Evolutionary conservation across 176 grass and related monocot species (phyloP).

Genomic region (Musa itinerans): DNA sequence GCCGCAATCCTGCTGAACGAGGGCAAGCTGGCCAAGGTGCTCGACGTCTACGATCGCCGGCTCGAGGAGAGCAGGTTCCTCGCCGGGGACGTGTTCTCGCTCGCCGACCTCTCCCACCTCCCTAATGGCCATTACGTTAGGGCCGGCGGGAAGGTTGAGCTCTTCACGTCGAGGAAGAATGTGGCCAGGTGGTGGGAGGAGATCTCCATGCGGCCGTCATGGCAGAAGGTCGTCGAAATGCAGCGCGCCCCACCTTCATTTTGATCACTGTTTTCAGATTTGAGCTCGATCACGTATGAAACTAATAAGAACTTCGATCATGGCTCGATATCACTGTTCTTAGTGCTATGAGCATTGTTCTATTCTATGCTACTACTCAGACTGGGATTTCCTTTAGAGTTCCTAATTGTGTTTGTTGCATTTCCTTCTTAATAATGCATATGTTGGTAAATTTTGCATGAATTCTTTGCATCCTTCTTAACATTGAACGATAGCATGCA

Average conservation of each 20-base stretch:
- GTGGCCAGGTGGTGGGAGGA: constrained; percentile 81
- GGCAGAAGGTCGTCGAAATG: constrained; percentile 69
- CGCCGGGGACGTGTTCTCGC: constrained; percentile 62
- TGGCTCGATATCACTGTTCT: not conserved
- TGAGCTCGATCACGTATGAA: not conserved
- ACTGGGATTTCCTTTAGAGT: too few relatives aligned
- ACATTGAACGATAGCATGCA: too few relatives aligned
- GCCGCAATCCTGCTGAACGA: constrained; percentile 53
- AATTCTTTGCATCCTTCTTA: too few relatives aligned
- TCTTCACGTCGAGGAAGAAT: constrained; percentile 62
- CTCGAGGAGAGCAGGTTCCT: constrained; percentile 64
- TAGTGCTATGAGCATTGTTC: not conserved
- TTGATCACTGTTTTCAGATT: not conserved
- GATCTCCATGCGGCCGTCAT: constrained; percentile 46
- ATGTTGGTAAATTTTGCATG: too few relatives aligned
- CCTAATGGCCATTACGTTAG: constrained; percentile 61
- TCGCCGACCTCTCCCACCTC: constrained; percentile 75
- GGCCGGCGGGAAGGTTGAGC: constrained; percentile 25
- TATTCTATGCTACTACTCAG: too few relatives aligned
- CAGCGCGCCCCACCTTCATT: constrained; percentile 27
- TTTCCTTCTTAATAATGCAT: too few relatives aligned
- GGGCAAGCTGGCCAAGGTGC: constrained; percentile 67
- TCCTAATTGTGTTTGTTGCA: too few relatives aligned
- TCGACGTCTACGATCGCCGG: constrained; percentile 60
- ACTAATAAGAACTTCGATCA: not conserved